Evolutionary conservation across 345 rosid species (phyloP).

Genomic region (Cardiospermum halicacabum): DNA sequence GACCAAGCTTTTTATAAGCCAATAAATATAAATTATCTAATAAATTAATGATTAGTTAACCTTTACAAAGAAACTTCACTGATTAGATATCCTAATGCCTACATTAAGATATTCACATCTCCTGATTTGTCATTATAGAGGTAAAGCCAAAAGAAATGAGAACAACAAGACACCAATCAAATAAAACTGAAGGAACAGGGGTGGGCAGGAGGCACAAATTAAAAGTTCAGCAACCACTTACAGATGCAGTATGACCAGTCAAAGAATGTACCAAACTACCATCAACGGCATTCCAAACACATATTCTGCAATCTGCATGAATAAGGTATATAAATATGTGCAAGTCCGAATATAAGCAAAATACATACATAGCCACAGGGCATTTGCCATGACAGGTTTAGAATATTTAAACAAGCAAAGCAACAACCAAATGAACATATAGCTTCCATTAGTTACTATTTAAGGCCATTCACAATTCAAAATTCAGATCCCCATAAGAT

Average conservation of each 20-base stretch:
- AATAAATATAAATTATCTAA: neutral
- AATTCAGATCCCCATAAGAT: neutral
- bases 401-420: neutral
- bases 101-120: neutral
- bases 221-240: conserved; percentile 34
- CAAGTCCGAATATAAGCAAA: neutral
- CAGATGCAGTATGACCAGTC: conserved; percentile 95
- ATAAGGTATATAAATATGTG: conserved; percentile 14
- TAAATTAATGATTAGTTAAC: conserved; percentile 6
- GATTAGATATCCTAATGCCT: neutral
- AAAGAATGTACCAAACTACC: conserved; percentile 95
- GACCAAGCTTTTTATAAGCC: conserved; percentile 4
- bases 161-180: neutral
- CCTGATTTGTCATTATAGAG: neutral
- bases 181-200: neutral
- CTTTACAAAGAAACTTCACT: neutral
- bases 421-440: neutral
- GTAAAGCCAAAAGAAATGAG: neutral
- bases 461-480: neutral
- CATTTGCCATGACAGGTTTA: neutral
- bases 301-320: conserved; percentile 94
- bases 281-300: conserved; percentile 99
- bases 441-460: neutral
- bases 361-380: conserved; percentile 1
- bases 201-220: no score